phyloP scores from a whole-genome alignment of 768 basidiomycete species.

The Tremella mesenterica region DNA sequence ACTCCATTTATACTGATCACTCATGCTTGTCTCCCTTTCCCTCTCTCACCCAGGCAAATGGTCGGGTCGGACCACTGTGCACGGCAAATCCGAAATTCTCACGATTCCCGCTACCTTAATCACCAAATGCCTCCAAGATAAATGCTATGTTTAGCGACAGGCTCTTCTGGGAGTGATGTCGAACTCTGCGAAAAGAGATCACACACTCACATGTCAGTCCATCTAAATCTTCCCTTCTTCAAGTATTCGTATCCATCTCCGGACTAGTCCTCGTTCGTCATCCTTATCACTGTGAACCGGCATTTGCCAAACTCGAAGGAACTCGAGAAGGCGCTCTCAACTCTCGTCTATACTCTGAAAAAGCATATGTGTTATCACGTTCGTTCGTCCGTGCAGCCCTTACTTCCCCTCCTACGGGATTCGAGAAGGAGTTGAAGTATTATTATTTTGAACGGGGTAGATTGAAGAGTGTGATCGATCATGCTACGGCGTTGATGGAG shows the following conservation, averaged over 20 bases:
- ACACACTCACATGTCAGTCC: constrained; percentile 44
- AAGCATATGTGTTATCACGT: constrained; percentile 80
- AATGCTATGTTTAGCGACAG: too few species aligned
- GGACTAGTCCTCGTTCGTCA: constrained; percentile 86
- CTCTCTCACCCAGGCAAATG: too few species aligned
- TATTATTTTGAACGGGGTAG: constrained; percentile 60
- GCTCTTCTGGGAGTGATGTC: too few species aligned
- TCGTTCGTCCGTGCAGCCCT: constrained; percentile 84
- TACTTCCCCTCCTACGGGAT: constrained; percentile 62
- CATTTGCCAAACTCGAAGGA: constrained; percentile 82
- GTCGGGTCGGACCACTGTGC: too few species aligned
- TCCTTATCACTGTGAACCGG: constrained; percentile 85
- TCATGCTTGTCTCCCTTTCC: too few species aligned
- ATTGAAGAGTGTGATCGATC: constrained; percentile 60
- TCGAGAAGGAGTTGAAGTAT: constrained; percentile 65
- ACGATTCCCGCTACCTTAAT: too few species aligned
- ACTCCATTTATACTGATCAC: too few species aligned
- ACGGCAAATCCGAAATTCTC: too few species aligned
- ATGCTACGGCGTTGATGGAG: constrained; percentile 58
- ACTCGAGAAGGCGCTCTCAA: constrained; percentile 84
- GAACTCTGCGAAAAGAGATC: neutral
- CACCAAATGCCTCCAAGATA: too few species aligned
- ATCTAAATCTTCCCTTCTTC: constrained; percentile 72
- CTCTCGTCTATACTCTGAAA: constrained; percentile 85
- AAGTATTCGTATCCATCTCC: constrained; percentile 88